Conservation (phyloP, 768 basidiomycete species). For the Lactarius tabidus region DNA sequence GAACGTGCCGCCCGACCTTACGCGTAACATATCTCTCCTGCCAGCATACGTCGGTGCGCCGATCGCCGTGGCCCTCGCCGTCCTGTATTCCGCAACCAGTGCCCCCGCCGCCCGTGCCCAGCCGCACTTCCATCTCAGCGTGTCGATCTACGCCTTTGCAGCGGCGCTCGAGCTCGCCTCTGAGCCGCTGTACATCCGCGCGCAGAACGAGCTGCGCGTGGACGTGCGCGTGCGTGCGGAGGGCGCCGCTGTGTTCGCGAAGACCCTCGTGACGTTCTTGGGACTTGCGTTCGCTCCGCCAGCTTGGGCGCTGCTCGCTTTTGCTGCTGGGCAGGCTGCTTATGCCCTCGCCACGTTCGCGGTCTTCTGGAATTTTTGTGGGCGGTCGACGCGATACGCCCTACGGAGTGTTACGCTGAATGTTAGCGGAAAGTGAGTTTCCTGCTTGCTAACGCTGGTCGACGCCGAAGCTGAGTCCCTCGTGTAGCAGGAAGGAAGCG, state of each 20-base stretch:
- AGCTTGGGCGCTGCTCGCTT: conserved; percentile 67
- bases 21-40: conserved; percentile 54
- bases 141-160: conserved; percentile 67
- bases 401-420: conserved; percentile 25
- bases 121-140: conserved; percentile 57
- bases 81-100: conserved; percentile 53
- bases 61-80: conserved; percentile 48
- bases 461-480: neutral
- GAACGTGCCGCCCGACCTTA: conserved; percentile 13
- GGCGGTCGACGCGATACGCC: conserved; percentile 23
- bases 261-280: conserved; percentile 68
- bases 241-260: conserved; percentile 71
- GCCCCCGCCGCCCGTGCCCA: conserved; percentile 54
- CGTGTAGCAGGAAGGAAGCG: conserved; percentile 25
- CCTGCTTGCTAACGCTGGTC: neutral
- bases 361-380: conserved; percentile 45
- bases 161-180: conserved; percentile 73
- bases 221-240: conserved; percentile 78
- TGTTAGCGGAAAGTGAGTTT: conserved; percentile 33
- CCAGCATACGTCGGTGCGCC: conserved; percentile 69
- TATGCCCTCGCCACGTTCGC: conserved; percentile 60
- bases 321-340: conserved; percentile 78
- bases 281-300: conserved; percentile 46
- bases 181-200: conserved; percentile 55
- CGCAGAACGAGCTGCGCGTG: conserved; percentile 66